Conservation (phyloP, 1,284 basidiomycete genomes). For the Taiwanofungus camphoratus region DNA sequence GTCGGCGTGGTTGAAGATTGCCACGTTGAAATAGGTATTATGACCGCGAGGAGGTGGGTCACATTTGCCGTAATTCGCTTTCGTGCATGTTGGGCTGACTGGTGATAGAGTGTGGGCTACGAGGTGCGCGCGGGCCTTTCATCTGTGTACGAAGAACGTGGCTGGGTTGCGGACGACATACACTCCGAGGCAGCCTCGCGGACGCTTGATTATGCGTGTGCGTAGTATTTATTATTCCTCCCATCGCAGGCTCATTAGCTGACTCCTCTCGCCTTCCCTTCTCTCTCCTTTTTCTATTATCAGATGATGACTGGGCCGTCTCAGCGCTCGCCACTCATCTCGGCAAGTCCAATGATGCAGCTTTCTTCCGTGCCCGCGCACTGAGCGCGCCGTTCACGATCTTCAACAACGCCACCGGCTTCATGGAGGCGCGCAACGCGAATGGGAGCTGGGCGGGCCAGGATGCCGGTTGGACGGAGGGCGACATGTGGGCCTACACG, state of each 20-base stretch:
- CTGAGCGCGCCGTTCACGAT: slow-evolving; percentile 53
- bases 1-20: neutral
- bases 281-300: too few relatives aligned
- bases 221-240: slow-evolving; percentile 21
- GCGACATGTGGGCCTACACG: slow-evolving; percentile 81
- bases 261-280: neutral
- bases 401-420: slow-evolving; percentile 70
- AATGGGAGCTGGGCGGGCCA: slow-evolving; percentile 70
- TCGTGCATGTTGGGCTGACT: slow-evolving; percentile 3
- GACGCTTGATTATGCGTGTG: slow-evolving; percentile 77
- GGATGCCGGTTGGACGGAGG: slow-evolving; percentile 74
- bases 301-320: slow-evolving; percentile 77
- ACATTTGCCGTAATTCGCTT: neutral
- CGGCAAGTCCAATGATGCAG: slow-evolving; percentile 43
- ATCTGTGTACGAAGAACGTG: slow-evolving; percentile 58
- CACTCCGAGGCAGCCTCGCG: slow-evolving; percentile 77
- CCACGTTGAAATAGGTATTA: slow-evolving; percentile 41
- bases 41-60: slow-evolving; percentile 66
- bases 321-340: slow-evolving; percentile 54
- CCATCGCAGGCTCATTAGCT: too few relatives aligned
- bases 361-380: slow-evolving; percentile 51
- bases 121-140: slow-evolving; percentile 78
- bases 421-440: slow-evolving; percentile 75
- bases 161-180: slow-evolving; percentile 76
- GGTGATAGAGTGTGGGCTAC: slow-evolving; percentile 60